Evolutionary conservation across 1,284 basidiomycete genomes (phyloP).

Genomic region (Ceratobasidium sp.): DNA sequence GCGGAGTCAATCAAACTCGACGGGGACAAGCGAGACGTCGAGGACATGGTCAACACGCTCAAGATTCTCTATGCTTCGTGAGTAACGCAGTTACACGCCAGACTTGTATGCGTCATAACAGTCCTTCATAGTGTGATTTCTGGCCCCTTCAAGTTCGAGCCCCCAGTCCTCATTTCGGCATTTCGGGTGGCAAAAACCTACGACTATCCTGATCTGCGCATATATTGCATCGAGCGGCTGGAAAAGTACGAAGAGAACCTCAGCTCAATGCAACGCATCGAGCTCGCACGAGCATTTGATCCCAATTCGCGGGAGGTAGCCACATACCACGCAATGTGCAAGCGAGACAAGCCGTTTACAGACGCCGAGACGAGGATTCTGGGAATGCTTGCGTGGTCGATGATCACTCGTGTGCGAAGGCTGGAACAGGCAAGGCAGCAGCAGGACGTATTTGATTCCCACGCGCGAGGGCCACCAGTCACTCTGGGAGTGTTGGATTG

Average conservation of each 20-base stretch:
- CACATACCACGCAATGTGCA: background rate
- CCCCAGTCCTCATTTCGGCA: too few relatives aligned
- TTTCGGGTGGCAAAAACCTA: too few relatives aligned
- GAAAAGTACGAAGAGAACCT: background rate
- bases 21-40: background rate
- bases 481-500: background rate
- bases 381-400: too few relatives aligned
- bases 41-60: background rate
- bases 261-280: conserved; percentile 7
- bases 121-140: too few relatives aligned
- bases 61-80: conserved; percentile 3
- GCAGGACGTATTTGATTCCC: too few relatives aligned
- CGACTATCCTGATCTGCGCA: too few relatives aligned
- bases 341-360: conserved; percentile 3
- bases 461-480: too few relatives aligned
- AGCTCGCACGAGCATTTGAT: conserved; percentile 9
- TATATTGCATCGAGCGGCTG: background rate
- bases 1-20: background rate
- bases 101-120: too few relatives aligned
- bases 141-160: too few relatives aligned
- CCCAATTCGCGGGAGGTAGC: conserved; percentile 14
- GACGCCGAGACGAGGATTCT: conserved; percentile 1
- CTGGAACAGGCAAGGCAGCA: too few relatives aligned
- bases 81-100: too few relatives aligned
- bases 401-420: too few relatives aligned